A percentile compares a stretch with the other conserved stretches of the same genome.
Evolutionary conservation across 371 early-diverging fungal species (phyloP).

Genomic region (Mortierella sp.): DNA sequence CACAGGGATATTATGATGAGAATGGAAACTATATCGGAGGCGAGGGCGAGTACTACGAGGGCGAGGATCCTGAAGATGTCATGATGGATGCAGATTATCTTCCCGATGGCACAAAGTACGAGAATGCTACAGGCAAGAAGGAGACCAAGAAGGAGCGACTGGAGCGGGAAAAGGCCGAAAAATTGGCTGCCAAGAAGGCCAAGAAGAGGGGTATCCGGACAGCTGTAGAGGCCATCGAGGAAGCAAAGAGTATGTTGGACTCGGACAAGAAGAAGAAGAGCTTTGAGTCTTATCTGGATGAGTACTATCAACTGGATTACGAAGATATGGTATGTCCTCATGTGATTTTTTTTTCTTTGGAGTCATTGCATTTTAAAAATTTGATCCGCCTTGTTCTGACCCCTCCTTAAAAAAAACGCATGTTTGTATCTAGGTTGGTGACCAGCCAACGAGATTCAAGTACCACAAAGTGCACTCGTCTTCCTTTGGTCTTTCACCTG

Average conservation of each 20-base stretch:
- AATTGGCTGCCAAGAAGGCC: slow-evolving; percentile 21
- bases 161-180: slow-evolving; percentile 53
- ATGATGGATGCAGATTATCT: slow-evolving; percentile 92
- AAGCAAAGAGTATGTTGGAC: slow-evolving; percentile 39
- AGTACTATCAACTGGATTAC: slow-evolving; percentile 92
- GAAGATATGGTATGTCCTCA: slow-evolving; percentile 82
- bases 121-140: slow-evolving; percentile 45
- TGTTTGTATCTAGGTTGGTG: slow-evolving; percentile 70
- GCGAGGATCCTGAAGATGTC: slow-evolving; percentile 68
- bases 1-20: slow-evolving; percentile 47
- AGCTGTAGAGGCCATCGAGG: slow-evolving; percentile 27
- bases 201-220: slow-evolving; percentile 26
- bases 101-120: slow-evolving; percentile 74
- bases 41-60: slow-evolving; percentile 37
- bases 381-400: neutral
- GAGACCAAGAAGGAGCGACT: slow-evolving; percentile 55
- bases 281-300: slow-evolving; percentile 79
- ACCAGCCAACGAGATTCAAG: slow-evolving; percentile 89
- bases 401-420: no score
- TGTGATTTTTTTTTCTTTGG: no score
- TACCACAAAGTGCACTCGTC: slow-evolving; percentile 83
- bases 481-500: slow-evolving; percentile 79
- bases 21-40: slow-evolving; percentile 25
- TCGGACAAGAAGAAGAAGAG: slow-evolving; percentile 57
- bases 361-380: neutral